A percentile compares a stretch with the other conserved stretches of the same genome.
Evolutionary conservation across 805 yeast genomes (phyloP).

Genomic region (Schwanniomyces sp.): DNA sequence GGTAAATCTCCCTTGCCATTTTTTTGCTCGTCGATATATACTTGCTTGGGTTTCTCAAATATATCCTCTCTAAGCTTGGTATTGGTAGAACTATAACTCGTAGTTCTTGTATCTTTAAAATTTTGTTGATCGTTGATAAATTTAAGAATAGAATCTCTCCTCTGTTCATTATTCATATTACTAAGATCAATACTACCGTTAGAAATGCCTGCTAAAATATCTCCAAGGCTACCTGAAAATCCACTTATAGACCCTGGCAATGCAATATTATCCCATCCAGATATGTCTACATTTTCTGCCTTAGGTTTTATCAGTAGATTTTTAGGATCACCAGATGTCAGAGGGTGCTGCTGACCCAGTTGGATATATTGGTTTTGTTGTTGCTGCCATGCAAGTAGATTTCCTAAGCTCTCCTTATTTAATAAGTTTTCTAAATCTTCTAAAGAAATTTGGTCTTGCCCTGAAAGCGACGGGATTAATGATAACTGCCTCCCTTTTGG

Average conservation of each 20-base stretch:
- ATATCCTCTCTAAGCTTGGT: slow-evolving; percentile 39
- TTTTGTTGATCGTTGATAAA: slow-evolving; percentile 33
- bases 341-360: slow-evolving; percentile 9
- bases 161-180: slow-evolving; percentile 39
- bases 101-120: slow-evolving; percentile 7
- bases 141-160: slow-evolving; percentile 40
- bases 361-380: slow-evolving; percentile 5
- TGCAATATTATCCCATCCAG: slow-evolving; percentile 27
- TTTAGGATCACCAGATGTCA: slow-evolving; percentile 12
- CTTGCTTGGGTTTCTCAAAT: slow-evolving; percentile 21
- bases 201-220: slow-evolving; percentile 32
- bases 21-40: not conserved
- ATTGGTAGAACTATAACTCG: slow-evolving; percentile 7
- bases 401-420: slow-evolving; percentile 33
- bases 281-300: slow-evolving; percentile 26
- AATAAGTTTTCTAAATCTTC: slow-evolving; percentile 34
- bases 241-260: slow-evolving; percentile 28
- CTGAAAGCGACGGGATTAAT: slow-evolving; percentile 11
- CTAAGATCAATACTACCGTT: slow-evolving; percentile 39
- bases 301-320: slow-evolving; percentile 18
- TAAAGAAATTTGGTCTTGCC: slow-evolving; percentile 19
- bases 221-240: slow-evolving; percentile 29
- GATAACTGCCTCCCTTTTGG: slow-evolving; percentile 19
- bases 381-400: slow-evolving; percentile 29
- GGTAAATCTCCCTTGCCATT: not conserved